Evolutionary conservation across 345 rosid genomes (phyloP), one percentile per base, ranked within the genome.

Genomic region (Gossypium rotundifolium): DNA sequence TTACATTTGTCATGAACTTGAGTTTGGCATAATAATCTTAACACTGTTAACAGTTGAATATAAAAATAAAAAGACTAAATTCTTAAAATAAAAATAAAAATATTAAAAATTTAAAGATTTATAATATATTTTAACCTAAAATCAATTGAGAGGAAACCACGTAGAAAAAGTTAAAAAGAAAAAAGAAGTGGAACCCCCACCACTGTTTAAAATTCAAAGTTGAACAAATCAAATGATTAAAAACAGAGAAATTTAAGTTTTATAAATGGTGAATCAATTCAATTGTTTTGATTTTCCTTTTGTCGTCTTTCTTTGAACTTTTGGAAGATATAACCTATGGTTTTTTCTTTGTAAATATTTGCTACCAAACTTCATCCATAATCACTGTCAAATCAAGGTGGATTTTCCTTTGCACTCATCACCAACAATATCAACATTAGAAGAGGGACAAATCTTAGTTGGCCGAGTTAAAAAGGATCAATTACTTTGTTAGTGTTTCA

Each of bases 41-140:
- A 6, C 40, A 33, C 7, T 0, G 1, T 5, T 5, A 33, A 33
- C 1, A 33, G 2, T 33, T 5, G 0, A 1, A 5, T 5, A 5
- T 33, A 33, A 33, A 33, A 33, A 5, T 33, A 33, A 1, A 33
- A 0, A 0, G 1, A 33, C 1, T 1, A 0, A 33, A 33, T 5
- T 5, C 0, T 5, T 33, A 33, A 0, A 29, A 33, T 5, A 33
- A 5, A 4, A 4, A 0, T 33, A 33, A 0, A 33, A 33, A 33
- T 33, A 33, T 1, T 27, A 27, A 27, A 27, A 27, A 0, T 27
- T 29, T 0, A 29, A 29, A 29, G 6, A 4, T 0, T 29, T 29
- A 29, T 29, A 29, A 29, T 29, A 29, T 29, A 29, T 29, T 29
- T 29, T 29, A 29, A 29, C 1, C 33, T 29, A 29, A 29, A 29